Base-by-base conservation (phyloP, 2,329 filamentous ascomycete species). In the Claviceps humidiphila region DNA sequence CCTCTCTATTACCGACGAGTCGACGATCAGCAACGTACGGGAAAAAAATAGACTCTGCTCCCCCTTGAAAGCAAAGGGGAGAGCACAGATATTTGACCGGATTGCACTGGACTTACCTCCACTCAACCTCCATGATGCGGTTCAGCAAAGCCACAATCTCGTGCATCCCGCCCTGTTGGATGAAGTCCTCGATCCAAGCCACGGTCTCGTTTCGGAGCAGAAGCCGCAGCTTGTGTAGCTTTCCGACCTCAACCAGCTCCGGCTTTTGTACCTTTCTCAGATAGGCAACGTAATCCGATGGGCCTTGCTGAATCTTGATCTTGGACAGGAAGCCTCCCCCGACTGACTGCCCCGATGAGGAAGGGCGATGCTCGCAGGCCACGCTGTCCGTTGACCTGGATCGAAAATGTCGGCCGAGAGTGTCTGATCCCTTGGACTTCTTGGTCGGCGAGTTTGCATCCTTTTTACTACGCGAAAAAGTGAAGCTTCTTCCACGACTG, bases 201-300 rank as follows among this genome's bases (percentile, higher is more conserved):
- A 98, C 89, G 0, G 91, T 95, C 71, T 98, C 93, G 62, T 97
- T 97, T 17, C 93, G 82, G 51, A 98, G 75, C 50, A 97, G 71
- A 20, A 96, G 76, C 14, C 91, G 82, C 46, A 98, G 76, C 69
- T 97, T 97, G 71, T 97, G 93, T 39, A 98, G 71, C 65, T 93
- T 91, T 45, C 90, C 89, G n/a, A 97, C 87, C 66, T 97, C 91
- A 9, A 96, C 84, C 41, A 82, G 73, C 61, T 93, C 81, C 0
- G 89, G 89, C 68, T 88, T 85, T 58, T 83, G 84, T 1, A 87
- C 84, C 66, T 89, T 90, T 61, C 80, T 79, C 59, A 96, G 71
- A 64, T 96, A 95, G 22, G 80, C 75, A 40, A 97, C 89, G 68
- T 94, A 95, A 62, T 96, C 89, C 43, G 81, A 77, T 0, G 90